These are phyloP conservation scores for Aspergillus wentii DNA, from an alignment of 495 filamentous ascomycete species.

Conservation along the genomic window DNA sequence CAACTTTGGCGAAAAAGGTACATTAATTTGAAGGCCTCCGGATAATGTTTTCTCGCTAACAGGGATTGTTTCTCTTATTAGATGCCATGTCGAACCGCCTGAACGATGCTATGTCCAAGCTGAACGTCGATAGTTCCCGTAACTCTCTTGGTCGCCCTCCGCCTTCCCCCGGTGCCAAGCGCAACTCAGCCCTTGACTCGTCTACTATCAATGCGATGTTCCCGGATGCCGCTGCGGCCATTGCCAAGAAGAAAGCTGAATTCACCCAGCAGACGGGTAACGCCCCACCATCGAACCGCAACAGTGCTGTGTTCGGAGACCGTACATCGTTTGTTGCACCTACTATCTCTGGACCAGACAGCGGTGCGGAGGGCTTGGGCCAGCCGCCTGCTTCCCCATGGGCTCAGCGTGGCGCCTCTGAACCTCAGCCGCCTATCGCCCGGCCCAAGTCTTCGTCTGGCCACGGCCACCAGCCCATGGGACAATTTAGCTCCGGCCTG, in stretches of 20 bases:
- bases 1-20: constrained; percentile 92
- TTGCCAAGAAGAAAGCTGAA: constrained; percentile 95
- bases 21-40: constrained; percentile 10
- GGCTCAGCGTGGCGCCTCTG: constrained; percentile 52
- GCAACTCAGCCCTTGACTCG: constrained; percentile 88
- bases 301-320: constrained; percentile 79
- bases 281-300: constrained; percentile 85
- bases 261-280: constrained; percentile 93
- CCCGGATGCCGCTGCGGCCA: constrained; percentile 94
- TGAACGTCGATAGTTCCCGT: constrained; percentile 78
- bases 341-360: constrained; percentile 66
- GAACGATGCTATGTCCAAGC: constrained; percentile 96
- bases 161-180: constrained; percentile 71
- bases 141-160: constrained; percentile 81
- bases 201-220: constrained; percentile 98
- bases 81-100: constrained; percentile 96
- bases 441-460: constrained; percentile 89
- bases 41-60: constrained; percentile 2
- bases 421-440: constrained; percentile 51
- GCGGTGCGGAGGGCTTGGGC: constrained; percentile 45
- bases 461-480: constrained; percentile 87
- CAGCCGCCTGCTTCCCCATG: constrained; percentile 74
- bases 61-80: constrained; percentile 23
- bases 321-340: constrained; percentile 76
- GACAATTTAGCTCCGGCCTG: constrained; percentile 85